Base-by-base conservation (phyloP, 139 green algal species). In the Dunaliella primolecta region DNA sequence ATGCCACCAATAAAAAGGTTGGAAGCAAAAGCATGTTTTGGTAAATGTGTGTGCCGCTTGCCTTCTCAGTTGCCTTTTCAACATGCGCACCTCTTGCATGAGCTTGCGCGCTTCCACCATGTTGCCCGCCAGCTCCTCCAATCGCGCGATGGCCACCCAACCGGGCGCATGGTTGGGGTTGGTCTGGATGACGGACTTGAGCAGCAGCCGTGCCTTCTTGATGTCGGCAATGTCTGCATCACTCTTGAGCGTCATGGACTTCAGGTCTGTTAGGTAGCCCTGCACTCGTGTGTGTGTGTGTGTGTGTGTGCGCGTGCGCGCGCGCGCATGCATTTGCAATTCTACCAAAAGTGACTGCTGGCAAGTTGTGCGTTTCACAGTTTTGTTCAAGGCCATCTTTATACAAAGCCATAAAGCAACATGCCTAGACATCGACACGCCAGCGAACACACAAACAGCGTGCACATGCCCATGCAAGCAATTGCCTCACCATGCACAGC, bases 251-350 rank as follows among this genome's bases (percentile, higher is more conserved):
- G 78, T 86, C 70, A 92, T 96, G 80, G 83, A 92, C 87, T 94
- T 96, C 35, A 99, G 91, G 86, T 98, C 94, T 11, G 97, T 99
- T 37, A 99, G 91, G 91, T 99, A 99, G 23, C 97, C 97, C 89
- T 87, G 78, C 3, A 78, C 1, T 31, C 3, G 21, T 81, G 32
- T 46, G 25, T 46, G 76, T 57, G 78, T 23, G 35, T 72, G 23
- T 75, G 34, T 74, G 78, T 32, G n/a, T 70, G 78, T n/a, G 56
- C 15, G 34, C 3, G 78, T 35, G 78, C 15, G 46, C 15, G 46
- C 15, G 46, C 15, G 46, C 3, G 76, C 30, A 24, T 36, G 76
- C 25, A 29, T n/a, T n/a, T n/a, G n/a, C n/a, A n/a, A n/a, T n/a
- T n/a, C n/a, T n/a, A n/a, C n/a, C n/a, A n/a, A n/a, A n/a, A n/a